Conservation (phyloP, 1,139 yeast genomes). For the Candida neerlandica region DNA sequence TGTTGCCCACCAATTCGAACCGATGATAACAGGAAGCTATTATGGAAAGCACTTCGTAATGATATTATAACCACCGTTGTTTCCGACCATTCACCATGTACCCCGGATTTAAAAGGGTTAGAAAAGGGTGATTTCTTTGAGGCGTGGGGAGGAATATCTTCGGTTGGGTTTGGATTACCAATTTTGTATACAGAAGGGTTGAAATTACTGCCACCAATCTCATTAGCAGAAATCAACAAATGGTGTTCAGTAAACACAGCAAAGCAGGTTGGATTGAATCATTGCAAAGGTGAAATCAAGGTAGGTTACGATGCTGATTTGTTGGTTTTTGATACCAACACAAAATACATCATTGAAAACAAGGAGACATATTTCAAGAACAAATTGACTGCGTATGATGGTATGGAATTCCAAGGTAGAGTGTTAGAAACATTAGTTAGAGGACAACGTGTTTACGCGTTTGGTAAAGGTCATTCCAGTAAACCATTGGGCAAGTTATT, state of each 20-base stretch:
- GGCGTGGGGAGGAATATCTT: constrained; percentile 98
- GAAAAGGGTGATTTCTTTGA: constrained; percentile 84
- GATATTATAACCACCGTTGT: constrained; percentile 82
- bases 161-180: constrained; percentile 89
- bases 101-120: constrained; percentile 82
- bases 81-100: constrained; percentile 95
- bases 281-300: constrained; percentile 69
- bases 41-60: constrained; percentile 76
- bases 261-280: constrained; percentile 74
- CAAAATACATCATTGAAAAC: constrained; percentile 57
- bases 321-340: constrained; percentile 71
- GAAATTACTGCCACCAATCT: constrained; percentile 53
- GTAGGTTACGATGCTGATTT: constrained; percentile 88
- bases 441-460: constrained; percentile 67
- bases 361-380: constrained; percentile 72
- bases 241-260: constrained; percentile 90
- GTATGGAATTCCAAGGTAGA: constrained; percentile 65
- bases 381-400: constrained; percentile 85
- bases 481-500: constrained; percentile 60
- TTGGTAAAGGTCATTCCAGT: constrained; percentile 57
- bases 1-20: constrained; percentile 95
- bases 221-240: constrained; percentile 61
- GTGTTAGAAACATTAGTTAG: constrained; percentile 79
- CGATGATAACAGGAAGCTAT: constrained; percentile 62
- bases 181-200: constrained; percentile 75